These are phyloP conservation scores for Solanum appendiculatum DNA, from an alignment of 257 asterid genomes.

Conservation along the genomic window DNA sequence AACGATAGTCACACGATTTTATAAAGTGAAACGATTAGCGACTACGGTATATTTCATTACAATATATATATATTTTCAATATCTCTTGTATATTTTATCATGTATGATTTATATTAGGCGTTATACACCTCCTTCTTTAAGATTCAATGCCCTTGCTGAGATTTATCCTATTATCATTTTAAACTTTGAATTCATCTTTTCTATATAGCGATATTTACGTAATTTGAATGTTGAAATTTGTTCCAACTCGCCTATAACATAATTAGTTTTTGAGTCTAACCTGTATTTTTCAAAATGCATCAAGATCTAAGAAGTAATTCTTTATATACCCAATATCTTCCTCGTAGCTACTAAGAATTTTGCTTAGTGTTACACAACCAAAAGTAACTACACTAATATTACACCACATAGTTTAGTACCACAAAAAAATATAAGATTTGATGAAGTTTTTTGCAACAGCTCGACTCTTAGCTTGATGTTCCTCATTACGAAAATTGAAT, in stretches of 20 bases:
- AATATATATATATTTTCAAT: not conserved
- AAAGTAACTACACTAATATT: not conserved
- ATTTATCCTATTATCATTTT: not conserved
- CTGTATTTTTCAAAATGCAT: not conserved
- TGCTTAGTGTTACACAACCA: not conserved
- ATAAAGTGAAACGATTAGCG: not conserved
- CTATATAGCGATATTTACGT: not conserved
- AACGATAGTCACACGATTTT: not conserved
- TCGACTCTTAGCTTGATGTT: not conserved
- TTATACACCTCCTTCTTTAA: not conserved
- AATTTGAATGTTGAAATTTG: not conserved
- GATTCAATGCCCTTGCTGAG: not conserved
- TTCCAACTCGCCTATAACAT: not conserved
- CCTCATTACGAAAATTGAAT: not conserved
- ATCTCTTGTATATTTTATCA: not conserved
- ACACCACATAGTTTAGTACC: not conserved
- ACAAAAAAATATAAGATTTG: not conserved
- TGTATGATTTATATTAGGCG: not conserved
- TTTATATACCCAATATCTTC: not conserved
- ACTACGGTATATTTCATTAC: not conserved
- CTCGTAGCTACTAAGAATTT: not conserved
- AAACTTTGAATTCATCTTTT: not conserved
- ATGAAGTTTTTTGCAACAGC: not conserved
- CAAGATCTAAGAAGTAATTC: not conserved
- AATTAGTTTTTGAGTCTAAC: not conserved